Conservation (phyloP, 768 basidiomycete genomes). For the Serendipita sp. region DNA sequence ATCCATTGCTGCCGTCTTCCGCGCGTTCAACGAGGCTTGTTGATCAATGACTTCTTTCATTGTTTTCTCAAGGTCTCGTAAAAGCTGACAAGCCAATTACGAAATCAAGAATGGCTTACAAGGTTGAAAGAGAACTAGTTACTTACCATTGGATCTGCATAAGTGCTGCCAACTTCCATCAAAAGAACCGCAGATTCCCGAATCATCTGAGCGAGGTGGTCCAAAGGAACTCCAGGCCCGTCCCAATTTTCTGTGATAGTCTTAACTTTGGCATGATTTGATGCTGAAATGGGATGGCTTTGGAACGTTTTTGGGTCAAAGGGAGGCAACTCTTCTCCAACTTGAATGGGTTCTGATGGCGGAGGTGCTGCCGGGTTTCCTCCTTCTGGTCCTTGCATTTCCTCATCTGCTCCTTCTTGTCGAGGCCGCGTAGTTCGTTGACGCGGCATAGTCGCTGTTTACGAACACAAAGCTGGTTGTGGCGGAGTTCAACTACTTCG, state of each 20-base stretch:
- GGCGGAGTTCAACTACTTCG: neutral
- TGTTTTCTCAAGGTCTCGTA: conserved; percentile 44
- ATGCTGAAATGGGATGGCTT: neutral
- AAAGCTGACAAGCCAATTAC: conserved; percentile 10
- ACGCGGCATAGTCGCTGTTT: neutral
- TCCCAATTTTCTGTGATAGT: conserved; percentile 8
- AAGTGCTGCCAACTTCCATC: conserved; percentile 33
- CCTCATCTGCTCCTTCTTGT: neutral
- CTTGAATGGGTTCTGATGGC: neutral
- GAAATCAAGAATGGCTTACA: neutral
- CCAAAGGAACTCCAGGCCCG: neutral
- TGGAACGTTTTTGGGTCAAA: neutral
- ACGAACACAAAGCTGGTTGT: neutral
- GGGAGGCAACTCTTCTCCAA: neutral
- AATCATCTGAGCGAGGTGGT: conserved; percentile 21
- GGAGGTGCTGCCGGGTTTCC: neutral
- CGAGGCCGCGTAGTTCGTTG: neutral
- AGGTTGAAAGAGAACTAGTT: neutral
- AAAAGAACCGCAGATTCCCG: conserved; percentile 39
- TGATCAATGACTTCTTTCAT: conserved; percentile 60
- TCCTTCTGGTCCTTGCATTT: neutral
- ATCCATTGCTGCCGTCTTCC: conserved; percentile 36
- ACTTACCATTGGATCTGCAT: conserved; percentile 35
- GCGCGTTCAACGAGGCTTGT: conserved; percentile 39
- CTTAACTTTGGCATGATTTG: conserved; percentile 6